A percentile compares a stretch with the other conserved stretches of the same genome.
phyloP scores from a whole-genome alignment of 1,284 basidiomycete species.

The Phellopilus nigrolimitatus region DNA sequence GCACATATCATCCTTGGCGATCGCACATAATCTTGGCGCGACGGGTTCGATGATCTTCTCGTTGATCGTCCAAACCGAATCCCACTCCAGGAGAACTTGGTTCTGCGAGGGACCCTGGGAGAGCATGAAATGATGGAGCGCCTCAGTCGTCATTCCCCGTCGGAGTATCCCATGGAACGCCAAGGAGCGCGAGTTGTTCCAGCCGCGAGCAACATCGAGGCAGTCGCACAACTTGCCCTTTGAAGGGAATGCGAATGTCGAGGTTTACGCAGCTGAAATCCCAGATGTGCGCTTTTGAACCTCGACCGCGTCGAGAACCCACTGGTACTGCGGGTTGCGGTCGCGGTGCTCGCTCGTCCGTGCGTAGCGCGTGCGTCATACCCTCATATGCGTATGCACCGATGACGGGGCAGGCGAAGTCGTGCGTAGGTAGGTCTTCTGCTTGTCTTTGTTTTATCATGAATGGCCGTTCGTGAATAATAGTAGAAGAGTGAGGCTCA shows the following conservation, averaged over 20 bases:
- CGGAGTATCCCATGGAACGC: slow-evolving; percentile 96
- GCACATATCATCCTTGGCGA: slow-evolving; percentile 66
- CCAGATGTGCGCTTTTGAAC: slow-evolving; percentile 87
- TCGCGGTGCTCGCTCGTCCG: slow-evolving; percentile 99
- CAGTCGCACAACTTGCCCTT: slow-evolving; percentile 98
- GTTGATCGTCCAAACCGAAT: slow-evolving; percentile 95
- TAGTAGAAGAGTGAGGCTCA: too few relatives aligned
- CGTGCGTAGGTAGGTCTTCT: too few relatives aligned
- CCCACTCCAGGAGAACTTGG: slow-evolving; percentile 95
- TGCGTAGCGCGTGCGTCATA: slow-evolving; percentile 96
- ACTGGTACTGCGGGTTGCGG: slow-evolving; percentile 94
- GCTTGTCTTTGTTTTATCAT: too few relatives aligned
- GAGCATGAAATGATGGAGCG: slow-evolving; percentile 94
- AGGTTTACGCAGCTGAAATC: slow-evolving; percentile 98
- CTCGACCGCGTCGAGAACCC: slow-evolving; percentile 88
- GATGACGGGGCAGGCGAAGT: too few relatives aligned
- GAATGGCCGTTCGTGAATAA: too few relatives aligned
- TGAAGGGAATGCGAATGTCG: slow-evolving; percentile 93
- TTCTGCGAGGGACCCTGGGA: slow-evolving; percentile 94
- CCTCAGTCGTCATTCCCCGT: slow-evolving; percentile 96
- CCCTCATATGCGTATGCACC: too few relatives aligned
- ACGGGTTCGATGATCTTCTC: slow-evolving; percentile 97
- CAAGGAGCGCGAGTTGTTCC: slow-evolving; percentile 99
- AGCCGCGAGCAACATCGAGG: slow-evolving; percentile 87
- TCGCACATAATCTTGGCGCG: slow-evolving; percentile 88